A percentile compares a stretch with the other conserved stretches of the same genome.
Evolutionary conservation across 1,284 basidiomycete genomes (phyloP).

Genomic region (Microbotryum lychnidis-dioicae): DNA sequence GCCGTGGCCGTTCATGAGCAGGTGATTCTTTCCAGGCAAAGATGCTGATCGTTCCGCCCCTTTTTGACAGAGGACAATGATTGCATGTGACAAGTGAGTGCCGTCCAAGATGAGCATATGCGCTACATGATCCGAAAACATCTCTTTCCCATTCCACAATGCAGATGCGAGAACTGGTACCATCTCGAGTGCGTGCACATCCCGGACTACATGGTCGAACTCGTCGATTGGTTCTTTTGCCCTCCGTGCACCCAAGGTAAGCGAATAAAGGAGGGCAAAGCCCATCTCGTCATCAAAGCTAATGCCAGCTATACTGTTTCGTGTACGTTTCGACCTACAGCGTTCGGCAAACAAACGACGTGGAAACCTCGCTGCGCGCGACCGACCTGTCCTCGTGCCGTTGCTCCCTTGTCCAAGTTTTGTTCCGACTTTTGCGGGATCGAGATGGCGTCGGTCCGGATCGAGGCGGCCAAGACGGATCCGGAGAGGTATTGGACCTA

Average conservation of each 20-base stretch:
- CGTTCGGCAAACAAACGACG: conserved; percentile 58
- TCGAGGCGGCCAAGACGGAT: conserved; percentile 19
- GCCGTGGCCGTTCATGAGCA: too few relatives aligned
- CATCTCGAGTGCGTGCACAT: conserved; percentile 70
- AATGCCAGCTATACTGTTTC: not conserved
- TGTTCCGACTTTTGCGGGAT: conserved; percentile 34
- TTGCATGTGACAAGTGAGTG: conserved; percentile 72
- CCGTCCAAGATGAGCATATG: not conserved
- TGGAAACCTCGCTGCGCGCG: conserved; percentile 61
- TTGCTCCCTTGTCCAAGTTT: conserved; percentile 72
- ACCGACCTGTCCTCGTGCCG: conserved; percentile 58
- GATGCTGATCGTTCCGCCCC: not conserved
- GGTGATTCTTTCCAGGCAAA: not conserved
- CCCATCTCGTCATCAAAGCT: not conserved
- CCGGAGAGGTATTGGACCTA: conserved; percentile 21
- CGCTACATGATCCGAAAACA: not conserved
- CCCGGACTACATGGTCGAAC: conserved; percentile 63
- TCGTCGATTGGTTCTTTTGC: conserved; percentile 79
- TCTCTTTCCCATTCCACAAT: conserved; percentile 40
- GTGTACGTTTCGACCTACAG: conserved; percentile 40
- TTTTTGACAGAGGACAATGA: conserved; percentile 57
- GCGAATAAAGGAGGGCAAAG: too few relatives aligned
- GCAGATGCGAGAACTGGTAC: conserved; percentile 80
- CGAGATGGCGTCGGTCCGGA: conserved; percentile 27
- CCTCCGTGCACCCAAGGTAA: conserved; percentile 49